Conservation (phyloP, 2,329 filamentous ascomycete species). For the Xylariales sp. region DNA sequence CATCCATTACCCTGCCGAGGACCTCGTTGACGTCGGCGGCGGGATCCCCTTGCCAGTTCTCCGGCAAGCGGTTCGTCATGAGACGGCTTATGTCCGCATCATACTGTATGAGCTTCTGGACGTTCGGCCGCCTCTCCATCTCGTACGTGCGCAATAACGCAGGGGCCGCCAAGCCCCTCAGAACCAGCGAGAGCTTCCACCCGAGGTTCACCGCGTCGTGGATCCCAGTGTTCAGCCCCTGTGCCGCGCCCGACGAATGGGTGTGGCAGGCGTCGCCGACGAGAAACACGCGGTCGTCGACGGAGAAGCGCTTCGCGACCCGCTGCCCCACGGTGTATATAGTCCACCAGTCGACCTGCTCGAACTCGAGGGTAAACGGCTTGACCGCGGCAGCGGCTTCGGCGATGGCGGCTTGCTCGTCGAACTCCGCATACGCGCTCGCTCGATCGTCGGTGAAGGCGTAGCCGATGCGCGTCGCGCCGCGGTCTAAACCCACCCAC, state of each 20-base stretch:
- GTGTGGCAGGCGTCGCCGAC: slow-evolving; percentile 69
- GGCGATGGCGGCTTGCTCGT: slow-evolving; percentile 46
- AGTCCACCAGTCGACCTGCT: slow-evolving; percentile 56
- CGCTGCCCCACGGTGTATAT: slow-evolving; percentile 48
- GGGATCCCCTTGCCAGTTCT: slow-evolving; percentile 55
- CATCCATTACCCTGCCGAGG: slow-evolving; percentile 65
- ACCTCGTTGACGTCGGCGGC: slow-evolving; percentile 57
- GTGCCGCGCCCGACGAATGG: slow-evolving; percentile 65
- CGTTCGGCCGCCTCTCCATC: slow-evolving; percentile 59
- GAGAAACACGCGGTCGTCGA: slow-evolving; percentile 61
- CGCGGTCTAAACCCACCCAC: slow-evolving; percentile 65
- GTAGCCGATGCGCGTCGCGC: slow-evolving; percentile 65
- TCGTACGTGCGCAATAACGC: slow-evolving; percentile 60
- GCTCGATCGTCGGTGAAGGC: slow-evolving; percentile 59
- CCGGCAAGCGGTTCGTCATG: slow-evolving; percentile 55
- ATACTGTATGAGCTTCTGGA: slow-evolving; percentile 56
- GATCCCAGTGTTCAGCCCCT: slow-evolving; percentile 67
- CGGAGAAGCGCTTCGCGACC: slow-evolving; percentile 50
- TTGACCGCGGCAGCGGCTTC: slow-evolving; percentile 34
- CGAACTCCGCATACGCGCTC: slow-evolving; percentile 50
- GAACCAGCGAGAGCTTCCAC: slow-evolving; percentile 61
- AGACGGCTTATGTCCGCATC: slow-evolving; percentile 53
- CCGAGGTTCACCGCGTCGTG: slow-evolving; percentile 62
- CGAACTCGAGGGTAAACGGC: slow-evolving; percentile 55
- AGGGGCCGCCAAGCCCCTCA: slow-evolving; percentile 46